Evolutionary conservation across 2,329 filamentous ascomycete species (phyloP).

Genomic region (Raffaelea albimanens): DNA sequence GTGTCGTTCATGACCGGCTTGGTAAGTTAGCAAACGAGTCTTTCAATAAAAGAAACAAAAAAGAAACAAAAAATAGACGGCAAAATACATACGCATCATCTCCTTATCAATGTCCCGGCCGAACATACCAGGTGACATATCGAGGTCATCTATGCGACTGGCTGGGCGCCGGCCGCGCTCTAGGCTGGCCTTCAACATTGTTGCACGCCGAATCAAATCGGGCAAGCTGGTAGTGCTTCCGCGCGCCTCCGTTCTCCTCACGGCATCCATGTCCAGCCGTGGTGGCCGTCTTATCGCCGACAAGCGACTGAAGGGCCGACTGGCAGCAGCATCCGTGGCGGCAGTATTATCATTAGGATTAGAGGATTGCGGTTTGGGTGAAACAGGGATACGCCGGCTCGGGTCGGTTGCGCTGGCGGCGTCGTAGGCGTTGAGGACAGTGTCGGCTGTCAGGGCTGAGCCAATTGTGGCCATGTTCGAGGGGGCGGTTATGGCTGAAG

Average conservation of each 20-base stretch:
- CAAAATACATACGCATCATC: conserved; percentile 20
- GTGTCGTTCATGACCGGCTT: conserved; percentile 31
- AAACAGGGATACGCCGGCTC: conserved; percentile 13
- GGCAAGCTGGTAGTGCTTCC: conserved; percentile 87
- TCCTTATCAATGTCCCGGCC: conserved; percentile 27
- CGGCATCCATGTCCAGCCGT: conserved; percentile 70
- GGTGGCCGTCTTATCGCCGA: conserved; percentile 58
- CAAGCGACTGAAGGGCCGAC: conserved; percentile 32
- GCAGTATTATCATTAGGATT: conserved; percentile 2
- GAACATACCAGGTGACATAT: conserved; percentile 35
- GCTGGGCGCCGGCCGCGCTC: conserved; percentile 65
- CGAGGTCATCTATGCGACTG: conserved; percentile 46
- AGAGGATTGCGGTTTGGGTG: conserved; percentile 16
- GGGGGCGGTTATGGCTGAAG: conserved; percentile 31
- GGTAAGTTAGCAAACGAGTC: background rate
- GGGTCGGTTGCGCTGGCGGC: conserved; percentile 33
- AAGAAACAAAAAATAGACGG: background rate
- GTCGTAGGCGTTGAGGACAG: conserved; percentile 40
- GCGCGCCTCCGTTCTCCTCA: conserved; percentile 70
- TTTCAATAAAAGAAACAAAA: background rate
- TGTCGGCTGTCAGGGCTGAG: conserved; percentile 29
- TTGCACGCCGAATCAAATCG: conserved; percentile 83
- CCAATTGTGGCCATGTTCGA: conserved; percentile 16
- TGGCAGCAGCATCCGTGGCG: background rate
- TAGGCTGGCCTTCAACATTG: conserved; percentile 75